These are phyloP conservation scores for Ogataea wickerhamii DNA, from an alignment of 805 yeast genomes.

Conservation along the genomic window DNA sequence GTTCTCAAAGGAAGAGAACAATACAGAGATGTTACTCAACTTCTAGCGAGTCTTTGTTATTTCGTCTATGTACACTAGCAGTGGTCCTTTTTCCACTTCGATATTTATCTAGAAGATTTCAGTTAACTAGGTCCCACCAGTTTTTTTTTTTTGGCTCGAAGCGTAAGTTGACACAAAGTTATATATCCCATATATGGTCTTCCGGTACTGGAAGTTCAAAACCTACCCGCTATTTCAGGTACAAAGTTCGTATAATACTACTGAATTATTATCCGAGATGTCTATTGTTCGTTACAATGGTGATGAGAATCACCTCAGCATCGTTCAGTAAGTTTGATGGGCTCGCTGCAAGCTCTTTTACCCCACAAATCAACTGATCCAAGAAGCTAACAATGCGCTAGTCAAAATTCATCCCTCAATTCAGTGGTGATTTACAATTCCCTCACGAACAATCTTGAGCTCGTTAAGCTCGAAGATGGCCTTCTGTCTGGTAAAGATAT, in stretches of 20 bases:
- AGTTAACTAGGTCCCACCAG: too few relatives aligned
- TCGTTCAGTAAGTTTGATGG: constrained; percentile 13
- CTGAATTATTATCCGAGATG: too few relatives aligned
- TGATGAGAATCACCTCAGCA: constrained; percentile 14
- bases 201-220: too few relatives aligned
- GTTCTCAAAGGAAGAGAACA: not conserved
- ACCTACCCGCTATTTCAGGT: too few relatives aligned
- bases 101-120: too few relatives aligned
- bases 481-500: not conserved
- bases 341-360: not conserved
- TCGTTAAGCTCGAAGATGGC: constrained; percentile 19
- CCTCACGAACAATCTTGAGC: constrained; percentile 25
- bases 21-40: constrained; percentile 3
- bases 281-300: constrained; percentile 18
- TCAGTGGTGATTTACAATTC: constrained; percentile 31
- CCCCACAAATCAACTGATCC: constrained; percentile 2
- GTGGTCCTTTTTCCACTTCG: too few relatives aligned
- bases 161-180: too few relatives aligned
- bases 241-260: too few relatives aligned
- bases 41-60: not conserved
- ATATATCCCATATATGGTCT: too few relatives aligned
- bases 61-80: not conserved
- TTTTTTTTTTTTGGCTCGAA: too few relatives aligned
- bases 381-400: constrained; percentile 8
- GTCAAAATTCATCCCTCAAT: constrained; percentile 23